Base-by-base conservation (phyloP, 1,284 basidiomycete genomes). In the Pseudozyma tsukubaensis region DNA sequence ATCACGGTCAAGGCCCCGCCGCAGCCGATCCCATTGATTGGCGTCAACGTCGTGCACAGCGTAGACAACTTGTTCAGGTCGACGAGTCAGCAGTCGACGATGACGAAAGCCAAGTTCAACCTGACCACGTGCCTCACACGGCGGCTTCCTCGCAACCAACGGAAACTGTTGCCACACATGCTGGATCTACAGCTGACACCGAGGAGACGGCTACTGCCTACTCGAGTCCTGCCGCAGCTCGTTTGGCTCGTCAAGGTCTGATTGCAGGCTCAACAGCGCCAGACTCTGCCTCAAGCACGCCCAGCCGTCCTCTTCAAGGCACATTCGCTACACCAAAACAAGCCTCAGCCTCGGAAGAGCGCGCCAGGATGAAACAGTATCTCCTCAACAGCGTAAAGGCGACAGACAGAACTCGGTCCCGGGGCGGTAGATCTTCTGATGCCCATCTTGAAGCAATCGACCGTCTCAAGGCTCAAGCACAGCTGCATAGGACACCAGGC, bases 371-470 rank as follows among this genome's bases (percentile, higher is more conserved):
- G 72, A 75, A 75, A 53, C 68, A 71, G 24, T 75, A 75, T 13
- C 68, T 75, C n/a, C 72, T 75, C 58, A 75, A 75, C 58, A 75
- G 72, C 54, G 72, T 75, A 42, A 67, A 58, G 37, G 72, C 72
- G 1, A 71, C 72, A 11, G 68, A 60, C 13, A 66, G 53, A 21
- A 50, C 58, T 7, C 52, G 53, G 2, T 18, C 50, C 4, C 59
- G 66, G 11, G 55, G 50, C 13, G 65, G 53, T 1, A 53, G 61
- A 50, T 62, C 71, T 14, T 73, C 71, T 10, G 71, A 68, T 21
- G 65, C 61, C 3, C 71, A 73, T 37, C 50, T 61, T 19, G 56
- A 68, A 2, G 71, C 65, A 4, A 52, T 74, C 54, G 59, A 74
- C 12, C 55, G 66, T 40, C 72, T 74, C 57, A 66, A 74, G 42